A percentile compares a stretch with the other conserved stretches of the same genome.
phyloP scores from a whole-genome alignment of 805 yeast species.

The Lipomyces spencermartinsiae region DNA sequence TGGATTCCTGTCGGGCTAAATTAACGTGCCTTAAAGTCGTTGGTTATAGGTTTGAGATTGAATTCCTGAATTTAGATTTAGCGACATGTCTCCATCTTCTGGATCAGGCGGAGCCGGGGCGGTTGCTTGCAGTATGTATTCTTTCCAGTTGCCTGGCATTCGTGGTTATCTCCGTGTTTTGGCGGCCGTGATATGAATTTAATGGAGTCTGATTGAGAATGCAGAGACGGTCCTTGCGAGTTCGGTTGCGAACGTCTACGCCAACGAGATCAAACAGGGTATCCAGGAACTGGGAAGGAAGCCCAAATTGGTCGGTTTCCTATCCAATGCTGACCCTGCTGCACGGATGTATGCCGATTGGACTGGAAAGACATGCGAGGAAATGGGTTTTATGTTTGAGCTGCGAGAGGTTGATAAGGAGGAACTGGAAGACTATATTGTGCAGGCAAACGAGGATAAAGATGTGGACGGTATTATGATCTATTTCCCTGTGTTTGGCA shows the following conservation, averaged over 20 bases:
- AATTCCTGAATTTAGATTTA: neutral
- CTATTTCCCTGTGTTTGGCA: conserved; percentile 96
- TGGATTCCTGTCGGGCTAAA: neutral
- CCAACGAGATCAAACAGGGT: conserved; percentile 69
- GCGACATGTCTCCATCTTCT: neutral
- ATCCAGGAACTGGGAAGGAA: conserved; percentile 59
- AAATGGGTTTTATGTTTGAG: conserved; percentile 85
- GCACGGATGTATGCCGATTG: conserved; percentile 94
- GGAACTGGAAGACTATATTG: conserved; percentile 79
- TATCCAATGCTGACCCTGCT: conserved; percentile 94
- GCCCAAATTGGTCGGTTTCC: conserved; percentile 86
- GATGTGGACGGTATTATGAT: conserved; percentile 91
- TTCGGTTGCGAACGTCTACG: conserved; percentile 80
- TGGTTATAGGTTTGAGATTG: neutral
- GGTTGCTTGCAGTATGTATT: neutral
- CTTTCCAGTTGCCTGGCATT: conserved; percentile 1
- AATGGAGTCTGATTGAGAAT: neutral
- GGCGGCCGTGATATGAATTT: neutral
- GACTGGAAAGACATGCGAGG: conserved; percentile 90
- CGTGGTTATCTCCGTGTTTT: neutral
- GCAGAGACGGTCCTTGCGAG: conserved; percentile 62
- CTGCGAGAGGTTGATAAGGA: conserved; percentile 77
- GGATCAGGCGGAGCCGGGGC: neutral
- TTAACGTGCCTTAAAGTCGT: neutral
- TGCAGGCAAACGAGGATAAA: conserved; percentile 80